Percentiles rank a stretch among this genome's conserved stretches.
phyloP scores from a whole-genome alignment of 2,329 filamentous ascomycete species.

The Exophiala alcalophila region DNA sequence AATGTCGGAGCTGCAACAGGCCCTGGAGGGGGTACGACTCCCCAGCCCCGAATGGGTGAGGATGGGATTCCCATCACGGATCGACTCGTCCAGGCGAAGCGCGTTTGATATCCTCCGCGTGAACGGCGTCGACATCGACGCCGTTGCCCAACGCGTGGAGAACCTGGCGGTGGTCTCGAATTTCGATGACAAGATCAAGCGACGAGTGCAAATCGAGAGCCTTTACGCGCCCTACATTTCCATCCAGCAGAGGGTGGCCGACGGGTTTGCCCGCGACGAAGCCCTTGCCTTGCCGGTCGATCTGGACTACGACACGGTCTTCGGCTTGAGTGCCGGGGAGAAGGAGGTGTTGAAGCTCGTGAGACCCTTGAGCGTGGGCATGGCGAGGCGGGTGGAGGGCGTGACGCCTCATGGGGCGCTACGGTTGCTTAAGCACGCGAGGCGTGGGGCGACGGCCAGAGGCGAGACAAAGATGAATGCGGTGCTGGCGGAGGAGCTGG shows the following conservation, averaged over 20 bases:
- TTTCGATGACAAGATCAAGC: conserved; percentile 59
- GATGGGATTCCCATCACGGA: conserved; percentile 66
- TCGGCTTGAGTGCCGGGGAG: conserved; percentile 77
- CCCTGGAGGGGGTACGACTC: conserved; percentile 59
- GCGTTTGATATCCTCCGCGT: conserved; percentile 79
- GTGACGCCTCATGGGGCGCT: conserved; percentile 49
- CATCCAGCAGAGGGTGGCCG: conserved; percentile 65
- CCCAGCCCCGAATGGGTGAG: conserved; percentile 65
- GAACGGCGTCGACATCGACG: conserved; percentile 55
- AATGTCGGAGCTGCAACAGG: conserved; percentile 62
- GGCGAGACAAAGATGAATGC: no score
- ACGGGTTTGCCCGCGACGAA: conserved; percentile 73
- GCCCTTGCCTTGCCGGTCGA: conserved; percentile 66
- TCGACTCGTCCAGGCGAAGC: conserved; percentile 63
- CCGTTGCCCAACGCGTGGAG: conserved; percentile 48
- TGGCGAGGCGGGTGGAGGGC: conserved; percentile 84
- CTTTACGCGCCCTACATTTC: conserved; percentile 82
- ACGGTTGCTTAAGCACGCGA: conserved; percentile 43
- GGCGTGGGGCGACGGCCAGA: no score
- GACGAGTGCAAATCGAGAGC: conserved; percentile 75
- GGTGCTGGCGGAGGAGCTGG: no score
- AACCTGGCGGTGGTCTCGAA: conserved; percentile 38
- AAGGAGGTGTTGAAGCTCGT: conserved; percentile 66
- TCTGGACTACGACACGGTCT: conserved; percentile 71
- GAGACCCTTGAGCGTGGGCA: conserved; percentile 78